Conservation (phyloP, 2,329 filamentous ascomycete species). For the Alternaria sp. region DNA sequence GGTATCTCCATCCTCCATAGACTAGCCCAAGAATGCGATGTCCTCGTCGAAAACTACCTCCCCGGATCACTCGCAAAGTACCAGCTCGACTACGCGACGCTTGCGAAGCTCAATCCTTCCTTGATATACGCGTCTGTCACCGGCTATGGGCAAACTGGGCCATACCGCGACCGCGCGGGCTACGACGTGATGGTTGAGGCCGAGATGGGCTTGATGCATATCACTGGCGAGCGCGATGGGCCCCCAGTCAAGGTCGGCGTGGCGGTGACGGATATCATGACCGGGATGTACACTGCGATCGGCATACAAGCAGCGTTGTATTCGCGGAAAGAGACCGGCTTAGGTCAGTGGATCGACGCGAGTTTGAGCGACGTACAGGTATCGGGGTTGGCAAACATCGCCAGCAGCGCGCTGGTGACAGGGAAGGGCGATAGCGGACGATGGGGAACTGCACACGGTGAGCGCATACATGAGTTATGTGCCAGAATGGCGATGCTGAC, state of each 20-base stretch:
- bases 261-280: slow-evolving; percentile 93
- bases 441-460: slow-evolving; percentile 96
- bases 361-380: slow-evolving; percentile 93
- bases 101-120: slow-evolving; percentile 78
- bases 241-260: slow-evolving; percentile 98
- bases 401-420: slow-evolving; percentile 85
- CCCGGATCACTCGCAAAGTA: slow-evolving; percentile 90
- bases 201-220: slow-evolving; percentile 98
- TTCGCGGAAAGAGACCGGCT: slow-evolving; percentile 73
- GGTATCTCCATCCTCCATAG: slow-evolving; percentile 87
- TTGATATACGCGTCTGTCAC: slow-evolving; percentile 96
- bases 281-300: slow-evolving; percentile 92
- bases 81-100: slow-evolving; percentile 80
- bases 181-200: slow-evolving; percentile 99
- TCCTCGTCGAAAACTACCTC: slow-evolving; percentile 95
- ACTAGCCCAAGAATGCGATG: slow-evolving; percentile 81
- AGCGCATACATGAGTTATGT: slow-evolving; percentile 14
- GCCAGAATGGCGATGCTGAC: not conserved
- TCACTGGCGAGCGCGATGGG: slow-evolving; percentile 85
- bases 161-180: slow-evolving; percentile 83
- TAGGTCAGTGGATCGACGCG: slow-evolving; percentile 90
- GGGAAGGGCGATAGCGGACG: slow-evolving; percentile 85
- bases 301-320: slow-evolving; percentile 91
- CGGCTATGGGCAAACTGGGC: slow-evolving; percentile 93
- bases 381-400: slow-evolving; percentile 89